Evolutionary conservation across 805 yeast genomes (phyloP).

Genomic region (Wickerhamomyces queroliae): DNA sequence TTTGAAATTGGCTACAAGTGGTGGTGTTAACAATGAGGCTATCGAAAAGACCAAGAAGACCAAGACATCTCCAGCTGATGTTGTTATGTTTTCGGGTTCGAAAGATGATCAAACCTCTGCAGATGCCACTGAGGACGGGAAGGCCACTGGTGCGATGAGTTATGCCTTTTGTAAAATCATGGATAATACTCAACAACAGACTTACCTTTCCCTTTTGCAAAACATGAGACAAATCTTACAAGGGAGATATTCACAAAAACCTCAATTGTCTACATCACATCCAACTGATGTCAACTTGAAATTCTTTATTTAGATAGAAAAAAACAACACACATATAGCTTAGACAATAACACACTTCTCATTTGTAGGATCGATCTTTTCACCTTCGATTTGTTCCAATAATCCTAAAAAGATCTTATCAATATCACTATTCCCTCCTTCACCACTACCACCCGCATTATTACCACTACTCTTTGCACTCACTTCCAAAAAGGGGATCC

Average conservation of each 20-base stretch:
- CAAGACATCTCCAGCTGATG: conserved; percentile 74
- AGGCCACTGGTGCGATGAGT: conserved; percentile 80
- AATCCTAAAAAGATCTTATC: conserved; percentile 52
- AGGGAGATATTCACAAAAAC: conserved; percentile 71
- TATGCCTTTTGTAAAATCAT: conserved; percentile 69
- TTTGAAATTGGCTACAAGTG: conserved; percentile 32
- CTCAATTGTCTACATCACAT: conserved; percentile 76
- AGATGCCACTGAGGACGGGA: conserved; percentile 69
- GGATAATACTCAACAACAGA: conserved; percentile 54
- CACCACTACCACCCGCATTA: too few species aligned
- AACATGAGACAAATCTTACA: conserved; percentile 60
- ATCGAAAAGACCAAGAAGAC: conserved; percentile 40
- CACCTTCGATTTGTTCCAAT: conserved; percentile 54
- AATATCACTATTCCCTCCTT: conserved; percentile 75
- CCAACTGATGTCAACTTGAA: conserved; percentile 62
- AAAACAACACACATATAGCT: conserved; percentile 1
- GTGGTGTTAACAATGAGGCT: conserved; percentile 30
- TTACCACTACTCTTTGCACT: conserved; percentile 75
- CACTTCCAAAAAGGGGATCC: conserved; percentile 79
- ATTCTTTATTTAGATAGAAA: conserved; percentile 32
- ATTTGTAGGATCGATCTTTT: conserved; percentile 46
- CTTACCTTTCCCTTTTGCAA: conserved; percentile 63
- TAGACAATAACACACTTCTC: conserved; percentile 48
- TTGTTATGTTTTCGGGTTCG: conserved; percentile 72
- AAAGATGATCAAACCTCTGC: conserved; percentile 83